These are phyloP conservation scores for Penicillium angulare DNA, from an alignment of 495 filamentous ascomycete species.

Conservation along the genomic window DNA sequence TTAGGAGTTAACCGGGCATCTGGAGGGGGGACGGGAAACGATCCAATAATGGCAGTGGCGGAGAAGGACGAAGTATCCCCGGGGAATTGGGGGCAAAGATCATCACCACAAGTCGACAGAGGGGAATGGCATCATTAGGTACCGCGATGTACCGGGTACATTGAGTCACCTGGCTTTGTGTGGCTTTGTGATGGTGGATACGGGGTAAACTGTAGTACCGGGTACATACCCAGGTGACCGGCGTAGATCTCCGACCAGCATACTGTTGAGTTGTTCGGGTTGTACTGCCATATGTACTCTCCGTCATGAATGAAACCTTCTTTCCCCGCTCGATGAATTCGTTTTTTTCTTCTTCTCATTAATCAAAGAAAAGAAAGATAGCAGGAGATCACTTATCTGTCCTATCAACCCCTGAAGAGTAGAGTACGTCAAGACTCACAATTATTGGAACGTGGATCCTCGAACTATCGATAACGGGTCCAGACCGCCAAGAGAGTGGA, in stretches of 20 bases:
- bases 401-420: background rate
- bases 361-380: background rate
- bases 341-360: background rate
- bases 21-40: constrained; percentile 1
- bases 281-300: background rate
- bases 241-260: constrained; percentile 1
- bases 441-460: constrained; percentile 13
- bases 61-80: background rate
- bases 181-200: constrained; percentile 21
- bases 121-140: constrained; percentile 4
- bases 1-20: too few species aligned
- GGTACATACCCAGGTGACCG: constrained; percentile 5
- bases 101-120: too few species aligned
- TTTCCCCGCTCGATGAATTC: background rate
- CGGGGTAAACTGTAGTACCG: constrained; percentile 18
- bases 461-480: constrained; percentile 22
- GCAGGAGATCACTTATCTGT: background rate
- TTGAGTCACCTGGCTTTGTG: constrained; percentile 3
- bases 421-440: constrained; percentile 17
- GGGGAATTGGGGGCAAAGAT: background rate
- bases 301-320: background rate
- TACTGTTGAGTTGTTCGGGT: background rate
- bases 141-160: constrained; percentile 13
- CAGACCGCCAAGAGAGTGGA: constrained; percentile 29
- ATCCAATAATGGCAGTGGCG: constrained; percentile 8